Percentiles rank a stretch among this genome's conserved stretches.
Conservation (phyloP, 2,329 filamentous ascomycete species). For the Penicillium sp. region DNA sequence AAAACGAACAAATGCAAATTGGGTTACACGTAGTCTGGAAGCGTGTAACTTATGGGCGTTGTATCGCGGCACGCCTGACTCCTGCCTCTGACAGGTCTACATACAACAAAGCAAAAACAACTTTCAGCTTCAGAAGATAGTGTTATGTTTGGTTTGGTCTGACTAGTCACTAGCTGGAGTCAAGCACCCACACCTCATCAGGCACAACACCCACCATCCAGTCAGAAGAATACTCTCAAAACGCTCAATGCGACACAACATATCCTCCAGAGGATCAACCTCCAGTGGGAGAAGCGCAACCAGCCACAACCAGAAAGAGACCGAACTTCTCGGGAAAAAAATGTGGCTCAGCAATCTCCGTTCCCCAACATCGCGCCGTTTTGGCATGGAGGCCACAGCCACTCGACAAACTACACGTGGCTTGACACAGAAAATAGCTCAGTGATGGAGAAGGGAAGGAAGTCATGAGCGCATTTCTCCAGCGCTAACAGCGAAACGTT, state of each 20-base stretch:
- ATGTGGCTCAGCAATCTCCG: background rate
- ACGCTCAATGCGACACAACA: no score
- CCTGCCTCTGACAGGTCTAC: background rate
- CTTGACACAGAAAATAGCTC: conserved; percentile 13
- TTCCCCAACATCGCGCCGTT: background rate
- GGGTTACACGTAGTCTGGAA: background rate
- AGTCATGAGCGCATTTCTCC: background rate
- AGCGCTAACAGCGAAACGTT: background rate
- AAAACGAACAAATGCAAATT: background rate
- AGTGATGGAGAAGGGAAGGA: background rate
- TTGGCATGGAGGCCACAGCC: background rate
- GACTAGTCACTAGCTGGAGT: background rate
- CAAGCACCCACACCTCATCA: no score
- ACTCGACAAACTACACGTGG: conserved; percentile 11
- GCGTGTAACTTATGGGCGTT: no score
- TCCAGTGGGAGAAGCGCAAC: background rate
- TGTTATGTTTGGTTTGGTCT: background rate
- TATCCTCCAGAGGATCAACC: no score
- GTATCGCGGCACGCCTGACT: background rate
- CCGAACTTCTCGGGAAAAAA: background rate
- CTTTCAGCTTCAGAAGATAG: background rate
- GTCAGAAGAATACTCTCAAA: no score
- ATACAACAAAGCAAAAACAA: background rate
- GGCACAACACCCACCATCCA: no score
- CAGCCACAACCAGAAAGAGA: background rate